phyloP scores from a whole-genome alignment of 2,329 filamentous ascomycete genomes.

The Raffaelea ambrosiae region DNA sequence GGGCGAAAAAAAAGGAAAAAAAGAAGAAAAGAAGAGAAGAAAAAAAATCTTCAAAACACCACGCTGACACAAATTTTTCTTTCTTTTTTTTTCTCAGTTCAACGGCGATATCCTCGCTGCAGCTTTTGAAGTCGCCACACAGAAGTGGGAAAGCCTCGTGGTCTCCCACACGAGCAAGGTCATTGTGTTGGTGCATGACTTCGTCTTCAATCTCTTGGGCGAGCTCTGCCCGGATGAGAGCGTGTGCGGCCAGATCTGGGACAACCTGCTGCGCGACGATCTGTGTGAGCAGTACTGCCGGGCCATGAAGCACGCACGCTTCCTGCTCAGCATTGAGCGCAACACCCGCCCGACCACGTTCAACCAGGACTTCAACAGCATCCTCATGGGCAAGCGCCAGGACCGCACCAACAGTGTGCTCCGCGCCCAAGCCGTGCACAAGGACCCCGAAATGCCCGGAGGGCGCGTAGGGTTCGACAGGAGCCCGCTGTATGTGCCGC shows the following conservation, averaged over 20 bases:
- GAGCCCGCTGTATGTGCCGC: background rate
- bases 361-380: conserved; percentile 43
- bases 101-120: conserved; percentile 29
- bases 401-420: conserved; percentile 9
- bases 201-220: conserved; percentile 34
- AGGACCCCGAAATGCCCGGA: too few species aligned
- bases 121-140: conserved; percentile 44
- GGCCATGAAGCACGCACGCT: conserved; percentile 39
- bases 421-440: conserved; percentile 2
- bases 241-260: conserved; percentile 33
- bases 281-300: conserved; percentile 34
- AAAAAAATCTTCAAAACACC: too few species aligned
- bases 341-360: conserved; percentile 35
- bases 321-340: conserved; percentile 44
- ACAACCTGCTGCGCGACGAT: conserved; percentile 33
- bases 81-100: conserved; percentile 19
- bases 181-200: conserved; percentile 43
- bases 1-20: too few species aligned
- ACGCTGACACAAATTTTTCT: conserved; percentile 2
- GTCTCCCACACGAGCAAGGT: conserved; percentile 40
- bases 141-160: conserved; percentile 42
- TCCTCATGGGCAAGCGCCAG: conserved; percentile 18
- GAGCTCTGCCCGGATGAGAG: conserved; percentile 32
- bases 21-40: too few species aligned
- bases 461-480: too few species aligned